These are phyloP conservation scores for Pulicaria dysenterica DNA, from an alignment of 129 eudicot species.

Conservation along the genomic window DNA sequence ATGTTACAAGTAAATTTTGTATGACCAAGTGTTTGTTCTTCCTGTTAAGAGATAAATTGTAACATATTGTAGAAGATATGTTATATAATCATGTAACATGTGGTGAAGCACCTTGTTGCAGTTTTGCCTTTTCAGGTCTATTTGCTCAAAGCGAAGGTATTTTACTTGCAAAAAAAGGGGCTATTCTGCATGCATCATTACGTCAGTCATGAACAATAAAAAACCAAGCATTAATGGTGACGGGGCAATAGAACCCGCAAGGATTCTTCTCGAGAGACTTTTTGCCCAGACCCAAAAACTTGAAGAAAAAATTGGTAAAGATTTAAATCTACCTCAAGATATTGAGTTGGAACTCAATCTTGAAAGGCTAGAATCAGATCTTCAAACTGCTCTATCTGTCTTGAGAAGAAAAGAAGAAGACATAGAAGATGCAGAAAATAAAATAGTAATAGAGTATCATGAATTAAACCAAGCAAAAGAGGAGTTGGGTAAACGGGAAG, in stretches of 20 bases:
- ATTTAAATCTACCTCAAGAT: constrained; percentile 52
- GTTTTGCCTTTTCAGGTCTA: constrained; percentile 46
- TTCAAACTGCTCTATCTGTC: constrained; percentile 66
- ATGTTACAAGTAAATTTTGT: too few relatives aligned
- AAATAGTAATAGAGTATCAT: constrained; percentile 47
- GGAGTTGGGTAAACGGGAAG: constrained; percentile 59
- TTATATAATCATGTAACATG: constrained; percentile 12
- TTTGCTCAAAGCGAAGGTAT: constrained; percentile 33
- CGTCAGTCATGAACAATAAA: constrained; percentile 59
- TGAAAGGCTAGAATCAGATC: constrained; percentile 66
- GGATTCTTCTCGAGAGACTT: constrained; percentile 74
- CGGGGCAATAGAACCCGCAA: constrained; percentile 68
- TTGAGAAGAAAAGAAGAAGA: constrained; percentile 74
- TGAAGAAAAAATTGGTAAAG: constrained; percentile 65
- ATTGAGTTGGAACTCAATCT: constrained; percentile 52
- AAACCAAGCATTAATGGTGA: constrained; percentile 51
- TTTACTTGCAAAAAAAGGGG: constrained; percentile 36
- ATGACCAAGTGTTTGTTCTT: too few relatives aligned
- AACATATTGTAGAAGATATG: neutral
- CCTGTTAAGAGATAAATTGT: too few relatives aligned
- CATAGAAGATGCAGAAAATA: constrained; percentile 64
- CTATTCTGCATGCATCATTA: constrained; percentile 43
- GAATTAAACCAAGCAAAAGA: constrained; percentile 56
- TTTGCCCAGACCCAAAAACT: constrained; percentile 76
- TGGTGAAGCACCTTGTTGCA: constrained; percentile 40